A percentile compares a stretch with the other conserved stretches of the same genome.
Conservation (phyloP, 768 basidiomycete species). For the Dioszegia hungarica region DNA sequence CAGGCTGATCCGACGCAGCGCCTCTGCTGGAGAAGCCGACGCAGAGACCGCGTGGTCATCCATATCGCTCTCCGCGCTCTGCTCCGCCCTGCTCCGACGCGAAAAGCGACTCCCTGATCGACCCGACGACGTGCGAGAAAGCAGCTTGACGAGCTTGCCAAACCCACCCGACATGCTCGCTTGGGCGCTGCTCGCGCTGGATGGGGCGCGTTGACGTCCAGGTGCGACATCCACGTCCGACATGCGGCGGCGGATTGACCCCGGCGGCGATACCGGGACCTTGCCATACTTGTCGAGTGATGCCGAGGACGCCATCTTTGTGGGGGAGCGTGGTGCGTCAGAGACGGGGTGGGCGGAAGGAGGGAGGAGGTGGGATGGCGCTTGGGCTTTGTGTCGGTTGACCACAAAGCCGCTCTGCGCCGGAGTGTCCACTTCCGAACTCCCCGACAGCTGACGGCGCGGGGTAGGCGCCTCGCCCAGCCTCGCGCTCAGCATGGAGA, state of each 20-base stretch:
- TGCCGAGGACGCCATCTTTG: constrained; percentile 21
- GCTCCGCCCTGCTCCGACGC: not conserved
- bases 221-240: constrained; percentile 24
- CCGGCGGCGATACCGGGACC: constrained; percentile 20
- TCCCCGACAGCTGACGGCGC: constrained; percentile 5
- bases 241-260: constrained; percentile 21
- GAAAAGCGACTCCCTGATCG: constrained; percentile 3
- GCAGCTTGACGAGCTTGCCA: constrained; percentile 33
- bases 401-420: constrained; percentile 11
- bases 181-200: constrained; percentile 33
- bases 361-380: constrained; percentile 1
- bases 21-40: not conserved
- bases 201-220: constrained; percentile 37
- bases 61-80: not conserved
- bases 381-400: not conserved
- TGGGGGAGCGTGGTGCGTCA: constrained; percentile 21
- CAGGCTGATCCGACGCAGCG: not conserved
- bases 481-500: constrained; percentile 12
- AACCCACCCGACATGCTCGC: constrained; percentile 14
- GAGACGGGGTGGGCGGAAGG: not conserved
- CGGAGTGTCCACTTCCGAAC: not conserved
- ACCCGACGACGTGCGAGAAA: constrained; percentile 25
- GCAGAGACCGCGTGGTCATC: constrained; percentile 1
- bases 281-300: constrained; percentile 31
- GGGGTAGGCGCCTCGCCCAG: constrained; percentile 7